Percentiles rank a stretch among this genome's conserved stretches.
phyloP scores from a whole-genome alignment of 805 yeast genomes.

The Cyberlindnera amylophila region DNA sequence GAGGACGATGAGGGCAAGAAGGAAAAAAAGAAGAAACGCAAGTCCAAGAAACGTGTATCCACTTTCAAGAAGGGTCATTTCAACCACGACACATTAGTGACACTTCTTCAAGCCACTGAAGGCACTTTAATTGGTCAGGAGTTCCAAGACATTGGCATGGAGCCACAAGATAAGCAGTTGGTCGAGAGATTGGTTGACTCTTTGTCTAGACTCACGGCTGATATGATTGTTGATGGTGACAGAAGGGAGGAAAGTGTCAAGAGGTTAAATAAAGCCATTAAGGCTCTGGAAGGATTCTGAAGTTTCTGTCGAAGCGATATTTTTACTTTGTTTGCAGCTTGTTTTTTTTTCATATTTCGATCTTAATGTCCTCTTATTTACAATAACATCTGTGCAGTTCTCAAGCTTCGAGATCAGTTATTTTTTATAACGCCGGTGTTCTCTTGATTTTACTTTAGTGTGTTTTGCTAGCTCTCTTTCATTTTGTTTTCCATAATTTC shows the following conservation, averaged over 20 bases:
- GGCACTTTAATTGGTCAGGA: slow-evolving; percentile 50
- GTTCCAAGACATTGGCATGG: slow-evolving; percentile 68
- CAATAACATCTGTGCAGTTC: neutral
- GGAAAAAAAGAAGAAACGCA: slow-evolving; percentile 9
- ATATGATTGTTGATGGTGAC: slow-evolving; percentile 81
- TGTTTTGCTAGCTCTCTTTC: too few relatives aligned
- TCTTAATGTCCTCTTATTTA: neutral
- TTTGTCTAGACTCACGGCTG: slow-evolving; percentile 79
- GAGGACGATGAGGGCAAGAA: slow-evolving; percentile 22
- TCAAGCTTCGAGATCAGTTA: neutral
- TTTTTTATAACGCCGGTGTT: neutral
- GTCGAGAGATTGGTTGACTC: slow-evolving; percentile 86
- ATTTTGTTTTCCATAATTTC: too few relatives aligned
- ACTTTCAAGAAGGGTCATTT: slow-evolving; percentile 22
- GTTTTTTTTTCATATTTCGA: neutral
- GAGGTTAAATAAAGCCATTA: slow-evolving; percentile 75
- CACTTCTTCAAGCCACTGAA: slow-evolving; percentile 36
- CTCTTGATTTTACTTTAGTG: too few relatives aligned
- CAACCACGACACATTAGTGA: slow-evolving; percentile 33
- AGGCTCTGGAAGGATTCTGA: slow-evolving; percentile 80
- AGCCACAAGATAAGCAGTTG: slow-evolving; percentile 70
- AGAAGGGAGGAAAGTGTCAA: slow-evolving; percentile 77
- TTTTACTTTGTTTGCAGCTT: neutral
- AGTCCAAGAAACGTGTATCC: slow-evolving; percentile 8
- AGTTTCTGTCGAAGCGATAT: neutral